Base-by-base conservation (phyloP, 306 rosid species). In the Malus fusca region DNA sequence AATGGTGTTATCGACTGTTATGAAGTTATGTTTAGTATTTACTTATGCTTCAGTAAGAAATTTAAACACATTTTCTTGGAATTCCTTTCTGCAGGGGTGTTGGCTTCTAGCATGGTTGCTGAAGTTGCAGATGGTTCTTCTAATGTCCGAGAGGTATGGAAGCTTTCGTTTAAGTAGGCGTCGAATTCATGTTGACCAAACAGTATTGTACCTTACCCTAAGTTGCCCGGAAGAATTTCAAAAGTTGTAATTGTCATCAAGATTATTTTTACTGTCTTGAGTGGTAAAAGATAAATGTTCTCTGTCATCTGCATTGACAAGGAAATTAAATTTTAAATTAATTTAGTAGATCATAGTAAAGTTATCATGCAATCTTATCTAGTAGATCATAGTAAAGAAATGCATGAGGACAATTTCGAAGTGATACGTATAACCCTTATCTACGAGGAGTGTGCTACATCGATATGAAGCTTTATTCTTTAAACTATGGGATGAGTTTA, bases 71-170 rank as follows among this genome's bases (percentile, higher is more conserved):
- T 69, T 12, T 3, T 26, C 6, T 46, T 25, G 46, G 69, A 44
- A 40, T 69, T 60, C 13, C 30, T 64, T 62, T 72, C 19, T 69
- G 81, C 90, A 93, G 97, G 96, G 64, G 77, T 86, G 74, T 82
- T 94, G 94, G 83, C 37, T 61, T 78, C 87, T 77, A 80, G 72
- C 64, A 80, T 88, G 82, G 86, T 90, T 70, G 89, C 88, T n/a
- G 97, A 88, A 86, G 92, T 94, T 82, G 86, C 97, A 15, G 98
- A 94, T 76, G 98, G 98, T 68, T 88, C 96, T 23, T 94, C 98
- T 22, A 94, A 91, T 71, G 93, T 93, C 51, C 89, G 97, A 60
- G 98, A 94, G 91, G 92, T 94, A 73, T 90, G 96, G 98, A 92
- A 88, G 92, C 88, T 92, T 79, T 76, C 89, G 12, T 80, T 81